Evolutionary conservation across 192 early-diverging fungal genomes (phyloP).

Genomic region (Fimicolochytrium jonesii): DNA sequence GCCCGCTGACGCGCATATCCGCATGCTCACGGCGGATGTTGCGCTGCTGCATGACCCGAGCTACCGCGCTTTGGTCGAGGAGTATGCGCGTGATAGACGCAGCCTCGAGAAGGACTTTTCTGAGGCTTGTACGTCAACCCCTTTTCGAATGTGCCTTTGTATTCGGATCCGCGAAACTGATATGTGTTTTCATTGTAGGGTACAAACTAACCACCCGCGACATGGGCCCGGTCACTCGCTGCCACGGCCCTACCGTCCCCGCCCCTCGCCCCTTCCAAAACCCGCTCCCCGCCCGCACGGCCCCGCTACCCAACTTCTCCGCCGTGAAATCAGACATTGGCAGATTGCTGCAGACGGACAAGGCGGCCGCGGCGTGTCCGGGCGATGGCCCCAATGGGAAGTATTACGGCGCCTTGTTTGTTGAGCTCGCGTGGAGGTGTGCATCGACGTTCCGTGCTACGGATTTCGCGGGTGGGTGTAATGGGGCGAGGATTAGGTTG

Average conservation of each 20-base stretch:
- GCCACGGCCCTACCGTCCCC: conserved; percentile 19
- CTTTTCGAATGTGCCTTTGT: no score
- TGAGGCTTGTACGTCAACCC: no score
- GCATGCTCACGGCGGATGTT: conserved; percentile 60
- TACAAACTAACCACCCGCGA: conserved; percentile 34
- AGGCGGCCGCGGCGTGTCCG: background rate
- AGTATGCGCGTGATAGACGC: conserved; percentile 51
- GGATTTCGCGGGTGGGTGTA: conserved; percentile 29
- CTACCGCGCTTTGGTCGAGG: conserved; percentile 52
- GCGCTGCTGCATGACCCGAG: conserved; percentile 53
- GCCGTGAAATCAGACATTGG: conserved; percentile 10
- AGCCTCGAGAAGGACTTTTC: conserved; percentile 24
- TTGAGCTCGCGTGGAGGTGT: conserved; percentile 27
- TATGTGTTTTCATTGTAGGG: no score
- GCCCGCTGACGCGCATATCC: background rate
- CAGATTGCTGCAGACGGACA: background rate
- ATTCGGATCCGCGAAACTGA: no score
- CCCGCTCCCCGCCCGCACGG: conserved; percentile 24
- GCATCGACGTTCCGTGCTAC: conserved; percentile 27
- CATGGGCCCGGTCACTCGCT: conserved; percentile 27
- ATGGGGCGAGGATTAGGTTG: conserved; percentile 33
- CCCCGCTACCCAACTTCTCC: conserved; percentile 10
- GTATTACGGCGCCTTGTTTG: conserved; percentile 26
- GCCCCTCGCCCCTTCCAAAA: conserved; percentile 31
- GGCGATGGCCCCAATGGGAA: conserved; percentile 4